Evolutionary conservation across 2,329 filamentous ascomycete species (phyloP).

Genomic region (Ceratocystis destructans): DNA sequence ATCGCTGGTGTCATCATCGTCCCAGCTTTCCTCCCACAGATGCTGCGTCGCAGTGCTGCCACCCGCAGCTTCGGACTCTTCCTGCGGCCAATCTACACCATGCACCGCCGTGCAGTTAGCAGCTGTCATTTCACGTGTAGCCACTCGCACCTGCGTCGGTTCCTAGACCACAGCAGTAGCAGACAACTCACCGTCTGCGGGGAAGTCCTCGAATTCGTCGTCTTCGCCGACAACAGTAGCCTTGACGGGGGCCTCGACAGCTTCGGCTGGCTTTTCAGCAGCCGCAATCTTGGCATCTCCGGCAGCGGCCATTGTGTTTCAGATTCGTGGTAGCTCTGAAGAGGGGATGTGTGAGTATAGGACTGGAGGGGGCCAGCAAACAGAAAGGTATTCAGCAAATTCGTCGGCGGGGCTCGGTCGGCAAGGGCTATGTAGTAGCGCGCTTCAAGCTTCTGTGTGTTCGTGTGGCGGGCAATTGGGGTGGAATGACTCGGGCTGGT

Average conservation of each 20-base stretch:
- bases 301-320: not conserved
- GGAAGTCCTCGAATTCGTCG: constrained; percentile 98
- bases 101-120: constrained; percentile 3
- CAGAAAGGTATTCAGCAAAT: not conserved
- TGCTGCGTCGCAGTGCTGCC: constrained; percentile 56
- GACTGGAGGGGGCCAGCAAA: not conserved
- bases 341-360: not conserved
- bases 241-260: constrained; percentile 27
- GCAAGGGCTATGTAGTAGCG: too few relatives aligned
- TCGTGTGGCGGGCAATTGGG: not conserved
- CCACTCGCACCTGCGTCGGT: not conserved
- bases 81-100: constrained; percentile 70
- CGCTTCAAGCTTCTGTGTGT: not conserved
- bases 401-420: not conserved
- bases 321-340: not conserved
- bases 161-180: not conserved
- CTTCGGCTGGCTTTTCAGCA: constrained; percentile 8
- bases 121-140: not conserved
- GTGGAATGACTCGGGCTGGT: not conserved
- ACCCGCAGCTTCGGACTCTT: constrained; percentile 71
- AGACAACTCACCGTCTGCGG: constrained; percentile 62
- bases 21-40: constrained; percentile 99
- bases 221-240: constrained; percentile 61
- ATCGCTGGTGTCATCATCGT: constrained; percentile 92
- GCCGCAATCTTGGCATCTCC: constrained; percentile 27